Base-by-base conservation (phyloP, 495 filamentous ascomycete genomes). In the Penicillium silybi region DNA sequence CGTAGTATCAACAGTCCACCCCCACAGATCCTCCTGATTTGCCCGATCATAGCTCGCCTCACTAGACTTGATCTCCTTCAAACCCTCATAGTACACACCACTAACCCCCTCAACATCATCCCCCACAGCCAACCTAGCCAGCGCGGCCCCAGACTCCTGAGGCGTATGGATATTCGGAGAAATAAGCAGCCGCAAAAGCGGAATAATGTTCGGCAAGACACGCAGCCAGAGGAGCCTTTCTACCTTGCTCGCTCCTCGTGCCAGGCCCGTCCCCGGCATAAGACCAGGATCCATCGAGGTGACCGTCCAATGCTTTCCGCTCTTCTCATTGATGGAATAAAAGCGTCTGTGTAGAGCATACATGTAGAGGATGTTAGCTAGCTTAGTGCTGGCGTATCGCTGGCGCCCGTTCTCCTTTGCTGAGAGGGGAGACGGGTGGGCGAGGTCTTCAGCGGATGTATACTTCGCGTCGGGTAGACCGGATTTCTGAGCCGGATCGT, bases 11-110 rank as follows among this genome's bases (percentile, higher is more conserved):
- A 81, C 61, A 16, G 75, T 82, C 73, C 72, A 80, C 46, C 60
- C 54, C 71, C 72, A 80, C 42, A 77, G 54, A 58, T 75, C 70
- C 22, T 79, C 75, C 57, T 74, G 72, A 52, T 74, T 74, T 22
- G 35, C 53, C 52, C 65, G 58, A 27, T 70, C 64, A 37, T 74
- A 69, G 47, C 72, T 78, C 19, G 40, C 55, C 25, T 60, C 48
- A 50, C 72, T 74, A 26, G 62, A 70, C 51, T 52, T 57, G 7
- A 73, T 71, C 43, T 60, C 47, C 54, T 64, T 70, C 35, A 13
- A 37, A 0, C 64, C 72, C 39, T 76, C 65, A 53, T 29, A 29
- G 26, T 78, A 77, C 39, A 53, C 52, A 6, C 70, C 73, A 48
- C 54, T 69, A 5, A 56, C 44, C 0, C 67, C 67, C 15, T 62